These are phyloP conservation scores for Podospora pseudopauciseta DNA, from an alignment of 495 filamentous ascomycete genomes.

Conservation along the genomic window DNA sequence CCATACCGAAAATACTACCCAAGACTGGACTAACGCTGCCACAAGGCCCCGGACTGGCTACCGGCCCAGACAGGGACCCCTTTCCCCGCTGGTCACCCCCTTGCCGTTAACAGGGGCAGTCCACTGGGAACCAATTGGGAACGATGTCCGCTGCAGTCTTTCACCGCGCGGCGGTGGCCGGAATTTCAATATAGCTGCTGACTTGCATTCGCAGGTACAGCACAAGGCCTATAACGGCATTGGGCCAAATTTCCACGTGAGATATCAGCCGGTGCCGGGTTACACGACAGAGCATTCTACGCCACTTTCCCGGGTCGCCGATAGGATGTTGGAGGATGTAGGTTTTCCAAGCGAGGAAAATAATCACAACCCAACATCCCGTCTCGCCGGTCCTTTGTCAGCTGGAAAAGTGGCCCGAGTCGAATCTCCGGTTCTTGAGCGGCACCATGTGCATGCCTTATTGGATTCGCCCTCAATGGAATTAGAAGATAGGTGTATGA, in stretches of 20 bases:
- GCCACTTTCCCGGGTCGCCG: not conserved
- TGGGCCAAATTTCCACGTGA: not conserved
- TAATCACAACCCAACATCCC: not conserved
- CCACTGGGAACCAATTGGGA: not conserved
- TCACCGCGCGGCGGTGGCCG: not conserved
- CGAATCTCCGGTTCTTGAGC: too few relatives aligned
- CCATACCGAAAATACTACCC: constrained; percentile 2
- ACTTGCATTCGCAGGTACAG: not conserved
- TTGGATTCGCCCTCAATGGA: too few relatives aligned
- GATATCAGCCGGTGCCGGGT: not conserved
- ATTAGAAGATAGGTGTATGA: too few relatives aligned
- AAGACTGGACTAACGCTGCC: not conserved
- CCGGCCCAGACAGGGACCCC: not conserved
- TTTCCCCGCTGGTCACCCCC: not conserved
- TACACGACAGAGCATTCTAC: not conserved
- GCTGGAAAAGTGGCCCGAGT: too few relatives aligned
- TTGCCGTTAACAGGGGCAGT: not conserved
- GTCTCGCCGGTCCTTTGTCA: not conserved
- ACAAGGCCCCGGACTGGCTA: not conserved
- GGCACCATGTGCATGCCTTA: too few relatives aligned
- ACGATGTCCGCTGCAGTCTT: not conserved
- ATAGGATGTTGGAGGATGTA: not conserved
- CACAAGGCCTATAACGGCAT: not conserved
- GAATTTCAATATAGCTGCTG: not conserved
- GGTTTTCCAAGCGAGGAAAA: not conserved